Evolutionary conservation across 805 yeast species (phyloP).

Genomic region (Ogataea angusta): DNA sequence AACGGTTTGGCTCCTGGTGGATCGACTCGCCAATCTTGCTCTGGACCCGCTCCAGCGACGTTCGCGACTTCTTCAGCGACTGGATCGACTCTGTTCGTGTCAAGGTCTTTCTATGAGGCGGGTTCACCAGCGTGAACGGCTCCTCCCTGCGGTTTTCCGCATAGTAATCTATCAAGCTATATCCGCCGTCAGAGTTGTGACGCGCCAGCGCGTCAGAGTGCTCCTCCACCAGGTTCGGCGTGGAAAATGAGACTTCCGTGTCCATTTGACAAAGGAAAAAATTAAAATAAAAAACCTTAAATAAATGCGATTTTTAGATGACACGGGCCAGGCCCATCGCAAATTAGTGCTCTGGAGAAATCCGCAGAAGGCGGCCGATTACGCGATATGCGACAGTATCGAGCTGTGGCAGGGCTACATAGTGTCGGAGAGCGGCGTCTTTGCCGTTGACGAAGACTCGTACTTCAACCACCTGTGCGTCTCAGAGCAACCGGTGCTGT

Average conservation of each 20-base stretch:
- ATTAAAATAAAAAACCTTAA: background rate
- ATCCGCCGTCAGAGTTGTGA: conserved; percentile 19
- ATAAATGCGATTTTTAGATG: background rate
- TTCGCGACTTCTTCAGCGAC: conserved; percentile 22
- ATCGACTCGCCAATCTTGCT: conserved; percentile 24
- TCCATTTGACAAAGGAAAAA: conserved; percentile 4
- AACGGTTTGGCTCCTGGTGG: conserved; percentile 6
- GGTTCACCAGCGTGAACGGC: conserved; percentile 8
- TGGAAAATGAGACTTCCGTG: conserved; percentile 11
- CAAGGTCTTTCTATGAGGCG: conserved; percentile 7
- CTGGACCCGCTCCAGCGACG: conserved; percentile 23
- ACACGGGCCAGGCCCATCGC: background rate
- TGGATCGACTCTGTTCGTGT: conserved; percentile 26
- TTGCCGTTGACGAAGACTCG: background rate
- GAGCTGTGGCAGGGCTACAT: conserved; percentile 33
- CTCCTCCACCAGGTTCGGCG: conserved; percentile 8
- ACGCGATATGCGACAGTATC: conserved; percentile 32
- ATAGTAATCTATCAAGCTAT: conserved; percentile 21
- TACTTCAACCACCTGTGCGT: conserved; percentile 19
- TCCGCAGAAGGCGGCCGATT: conserved; percentile 22
- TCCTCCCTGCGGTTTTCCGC: conserved; percentile 11
- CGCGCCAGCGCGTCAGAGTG: background rate
- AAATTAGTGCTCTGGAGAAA: conserved; percentile 33
- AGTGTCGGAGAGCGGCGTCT: conserved; percentile 13
- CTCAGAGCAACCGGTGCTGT: conserved; percentile 20